Percentiles rank a stretch among this genome's conserved stretches.
Evolutionary conservation across 1,284 basidiomycete genomes (phyloP).

Genomic region (Trichosporon inkin): DNA sequence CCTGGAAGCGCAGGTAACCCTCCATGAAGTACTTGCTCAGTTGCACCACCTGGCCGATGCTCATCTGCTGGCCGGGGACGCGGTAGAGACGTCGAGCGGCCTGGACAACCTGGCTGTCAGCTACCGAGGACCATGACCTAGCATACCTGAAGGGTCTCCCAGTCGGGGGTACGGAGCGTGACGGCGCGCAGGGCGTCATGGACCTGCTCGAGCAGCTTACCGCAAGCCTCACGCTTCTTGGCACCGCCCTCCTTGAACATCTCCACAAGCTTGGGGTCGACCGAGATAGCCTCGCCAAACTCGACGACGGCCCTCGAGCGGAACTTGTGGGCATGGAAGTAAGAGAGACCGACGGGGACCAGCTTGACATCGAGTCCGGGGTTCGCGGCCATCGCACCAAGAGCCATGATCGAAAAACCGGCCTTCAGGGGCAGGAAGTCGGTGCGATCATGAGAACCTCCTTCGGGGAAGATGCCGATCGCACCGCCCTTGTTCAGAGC

Average conservation of each 20-base stretch:
- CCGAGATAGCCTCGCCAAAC: conserved; percentile 87
- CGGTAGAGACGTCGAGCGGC: conserved; percentile 91
- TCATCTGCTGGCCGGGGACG: conserved; percentile 89
- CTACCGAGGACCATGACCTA: not conserved
- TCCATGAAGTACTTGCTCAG: conserved; percentile 91
- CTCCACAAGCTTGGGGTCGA: conserved; percentile 76
- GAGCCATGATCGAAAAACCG: conserved; percentile 94
- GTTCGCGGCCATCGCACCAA: conserved; percentile 91
- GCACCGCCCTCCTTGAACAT: conserved; percentile 87
- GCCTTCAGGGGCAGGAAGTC: conserved; percentile 92
- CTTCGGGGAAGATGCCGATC: conserved; percentile 96
- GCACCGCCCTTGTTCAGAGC: conserved; percentile 79
- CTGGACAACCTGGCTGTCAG: conserved; percentile 83
- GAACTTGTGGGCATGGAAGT: conserved; percentile 94
- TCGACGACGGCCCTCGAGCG: conserved; percentile 94
- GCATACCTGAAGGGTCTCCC: conserved; percentile 91
- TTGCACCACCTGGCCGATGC: conserved; percentile 93
- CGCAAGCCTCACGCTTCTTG: conserved; percentile 85
- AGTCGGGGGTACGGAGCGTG: conserved; percentile 92
- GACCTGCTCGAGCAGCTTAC: conserved; percentile 83
- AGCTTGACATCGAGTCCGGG: conserved; percentile 83
- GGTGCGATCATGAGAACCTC: conserved; percentile 93
- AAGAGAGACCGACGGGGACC: conserved; percentile 88
- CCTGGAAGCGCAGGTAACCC: conserved; percentile 88
- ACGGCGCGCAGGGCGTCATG: conserved; percentile 97